These are phyloP conservation scores for Aspergillus biplanus DNA, from an alignment of 495 filamentous ascomycete species.

Conservation along the genomic window DNA sequence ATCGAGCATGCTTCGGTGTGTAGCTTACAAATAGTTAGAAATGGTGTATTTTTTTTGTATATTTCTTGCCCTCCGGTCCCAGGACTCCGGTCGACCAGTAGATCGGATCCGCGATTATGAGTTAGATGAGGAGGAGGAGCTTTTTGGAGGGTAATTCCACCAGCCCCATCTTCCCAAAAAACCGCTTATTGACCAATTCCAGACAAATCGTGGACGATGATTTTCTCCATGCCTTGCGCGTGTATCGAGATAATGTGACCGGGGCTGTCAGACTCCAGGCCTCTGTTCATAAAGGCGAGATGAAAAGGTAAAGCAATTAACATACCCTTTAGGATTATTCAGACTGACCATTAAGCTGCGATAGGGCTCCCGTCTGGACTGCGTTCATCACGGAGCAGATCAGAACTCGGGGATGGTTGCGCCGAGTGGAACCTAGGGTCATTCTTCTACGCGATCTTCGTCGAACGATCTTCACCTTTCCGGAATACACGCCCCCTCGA, in stretches of 20 bases:
- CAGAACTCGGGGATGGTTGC: conserved; percentile 60
- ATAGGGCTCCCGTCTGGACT: conserved; percentile 69
- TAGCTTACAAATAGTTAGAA: conserved; percentile 38
- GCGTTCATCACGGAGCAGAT: conserved; percentile 71
- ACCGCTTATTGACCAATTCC: conserved; percentile 2
- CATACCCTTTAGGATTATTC: background rate
- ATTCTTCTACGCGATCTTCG: conserved; percentile 65
- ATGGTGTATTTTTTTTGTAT: conserved; percentile 82
- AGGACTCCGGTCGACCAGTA: conserved; percentile 59
- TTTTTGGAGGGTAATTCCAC: conserved; percentile 68
- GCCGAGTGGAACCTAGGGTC: conserved; percentile 49
- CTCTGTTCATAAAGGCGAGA: conserved; percentile 45
- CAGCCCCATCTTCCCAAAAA: background rate
- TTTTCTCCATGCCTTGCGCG: conserved; percentile 69
- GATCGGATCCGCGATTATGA: conserved; percentile 60
- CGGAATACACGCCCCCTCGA: conserved; percentile 54
- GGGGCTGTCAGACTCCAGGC: conserved; percentile 62
- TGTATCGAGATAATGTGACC: conserved; percentile 69
- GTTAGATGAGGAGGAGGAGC: conserved; percentile 62
- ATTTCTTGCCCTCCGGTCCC: conserved; percentile 73
- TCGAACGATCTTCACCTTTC: conserved; percentile 62
- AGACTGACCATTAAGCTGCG: conserved; percentile 2
- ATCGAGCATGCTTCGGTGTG: background rate
- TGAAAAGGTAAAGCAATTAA: conserved; percentile 39
- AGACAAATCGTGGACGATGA: conserved; percentile 75